phyloP scores from a whole-genome alignment of 2,329 filamentous ascomycete genomes.

The Fusarium coffeatum region DNA sequence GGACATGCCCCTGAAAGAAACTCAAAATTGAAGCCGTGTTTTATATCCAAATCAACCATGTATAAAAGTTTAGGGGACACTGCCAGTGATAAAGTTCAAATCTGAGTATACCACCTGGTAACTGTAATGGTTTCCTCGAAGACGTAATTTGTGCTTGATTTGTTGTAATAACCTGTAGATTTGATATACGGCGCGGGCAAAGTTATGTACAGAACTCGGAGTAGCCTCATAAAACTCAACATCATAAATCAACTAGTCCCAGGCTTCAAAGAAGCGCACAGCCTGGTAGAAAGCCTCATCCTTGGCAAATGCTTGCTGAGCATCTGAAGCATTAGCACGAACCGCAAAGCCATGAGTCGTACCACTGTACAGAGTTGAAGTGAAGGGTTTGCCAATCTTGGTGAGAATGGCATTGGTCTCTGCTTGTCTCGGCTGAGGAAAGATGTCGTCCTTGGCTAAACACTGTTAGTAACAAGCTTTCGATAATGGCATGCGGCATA shows the following conservation, averaged over 20 bases:
- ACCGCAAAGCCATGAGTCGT: constrained; percentile 78
- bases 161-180: neutral
- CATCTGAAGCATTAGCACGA: constrained; percentile 66
- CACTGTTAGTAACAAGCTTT: neutral
- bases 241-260: constrained; percentile 31
- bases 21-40: neutral
- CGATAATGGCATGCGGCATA: fast-evolving
- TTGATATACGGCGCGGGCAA: neutral
- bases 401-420: constrained; percentile 26
- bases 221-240: neutral
- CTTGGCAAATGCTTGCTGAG: constrained; percentile 73
- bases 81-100: neutral
- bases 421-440: constrained; percentile 15
- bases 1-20: neutral
- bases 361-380: constrained; percentile 73
- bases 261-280: constrained; percentile 75
- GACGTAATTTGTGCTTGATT: neutral
- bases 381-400: constrained; percentile 60
- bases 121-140: neutral
- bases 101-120: neutral
- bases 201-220: neutral
- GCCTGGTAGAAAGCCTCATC: constrained; percentile 80
- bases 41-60: neutral
- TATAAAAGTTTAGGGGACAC: neutral
- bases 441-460: constrained; percentile 17